phyloP scores from a whole-genome alignment of 805 yeast genomes.

The Ogataea methylovora region DNA sequence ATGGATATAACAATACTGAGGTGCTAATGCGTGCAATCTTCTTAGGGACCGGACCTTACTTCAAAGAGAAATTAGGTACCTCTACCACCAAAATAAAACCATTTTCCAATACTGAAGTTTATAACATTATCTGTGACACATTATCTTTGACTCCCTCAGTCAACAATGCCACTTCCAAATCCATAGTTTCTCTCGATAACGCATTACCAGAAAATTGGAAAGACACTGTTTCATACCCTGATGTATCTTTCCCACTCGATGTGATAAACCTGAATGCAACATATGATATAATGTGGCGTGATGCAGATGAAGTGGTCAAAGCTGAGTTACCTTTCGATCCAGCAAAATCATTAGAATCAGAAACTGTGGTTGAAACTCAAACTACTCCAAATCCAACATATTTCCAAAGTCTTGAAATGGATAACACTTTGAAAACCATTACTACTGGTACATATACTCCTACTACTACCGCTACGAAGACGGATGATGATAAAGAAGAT shows the following conservation, averaged over 20 bases:
- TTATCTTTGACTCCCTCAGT: slow-evolving; percentile 43
- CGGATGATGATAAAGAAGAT: slow-evolving; percentile 4
- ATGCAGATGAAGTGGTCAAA: slow-evolving; percentile 1
- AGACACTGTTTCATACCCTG: slow-evolving; percentile 42
- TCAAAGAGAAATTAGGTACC: slow-evolving; percentile 27
- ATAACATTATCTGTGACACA: slow-evolving; percentile 66
- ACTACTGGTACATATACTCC: slow-evolving; percentile 1
- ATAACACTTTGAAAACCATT: neutral
- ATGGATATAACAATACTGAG: slow-evolving; percentile 76
- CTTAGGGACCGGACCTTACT: slow-evolving; percentile 76
- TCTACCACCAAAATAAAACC: slow-evolving; percentile 43
- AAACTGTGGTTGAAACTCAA: slow-evolving; percentile 3
- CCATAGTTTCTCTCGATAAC: slow-evolving; percentile 20
- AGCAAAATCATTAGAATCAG: slow-evolving; percentile 3
- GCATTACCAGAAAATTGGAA: slow-evolving; percentile 36
- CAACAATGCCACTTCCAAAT: slow-evolving; percentile 47
- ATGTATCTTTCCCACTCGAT: slow-evolving; percentile 35
- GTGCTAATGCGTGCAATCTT: slow-evolving; percentile 80
- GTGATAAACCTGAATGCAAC: slow-evolving; percentile 39
- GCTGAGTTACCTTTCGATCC: slow-evolving; percentile 5
- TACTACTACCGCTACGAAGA: slow-evolving; percentile 1
- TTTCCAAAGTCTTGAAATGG: slow-evolving; percentile 2
- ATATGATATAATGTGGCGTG: slow-evolving; percentile 36
- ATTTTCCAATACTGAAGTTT: slow-evolving; percentile 65
- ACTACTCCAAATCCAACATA: slow-evolving; percentile 7